Base-by-base conservation (phyloP, 2,329 filamentous ascomycete genomes). In the Fusarium pseudocircinatum region DNA sequence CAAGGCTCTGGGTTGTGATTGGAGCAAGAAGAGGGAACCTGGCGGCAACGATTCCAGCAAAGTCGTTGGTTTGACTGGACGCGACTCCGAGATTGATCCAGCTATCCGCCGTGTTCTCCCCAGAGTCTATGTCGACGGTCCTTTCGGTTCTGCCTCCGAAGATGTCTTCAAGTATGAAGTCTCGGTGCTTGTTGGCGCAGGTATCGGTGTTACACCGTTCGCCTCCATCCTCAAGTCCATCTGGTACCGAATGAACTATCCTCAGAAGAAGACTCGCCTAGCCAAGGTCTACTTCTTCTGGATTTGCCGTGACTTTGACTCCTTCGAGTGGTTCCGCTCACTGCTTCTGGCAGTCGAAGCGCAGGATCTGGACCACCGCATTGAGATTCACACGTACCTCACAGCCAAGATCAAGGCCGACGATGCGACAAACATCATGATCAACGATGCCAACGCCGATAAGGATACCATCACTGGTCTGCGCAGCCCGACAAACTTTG, bases 261-360 rank as follows among this genome's bases (percentile, higher is more conserved):
- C 93, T 6, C 91, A 94, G 81, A 90, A 92, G 82, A 93, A 92
- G 84, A 95, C 93, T 6, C 88, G 93, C 8, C 87, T 97, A 47
- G 88, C 91, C 78, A 97, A 96, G 82, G 93, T 97, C 30, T 97
- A 96, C 85, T 96, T 96, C 86, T 95, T 96, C 88, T 96, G 94
- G 94, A 91, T 96, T 71, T 96, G 94, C 86, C 89, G 94, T 82
- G 94, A 96, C 82, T 96, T 96, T 79, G 93, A 92, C 39, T 94
- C 92, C 0, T 95, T 96, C 78, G 94, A 96, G 85, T 97, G 94
- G 94, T 96, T 96, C 87, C 89, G 93, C 56, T 95, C 93, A 32
- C 85, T 97, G 68, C 88, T 97, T 22, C 87, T 95, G 72, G 94
- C 94, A 61, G 96, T 97, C 77, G 94, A 96, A 83, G 92, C 93